phyloP scores from a whole-genome alignment of 2,329 filamentous ascomycete species.

The Claviceps sp. region DNA sequence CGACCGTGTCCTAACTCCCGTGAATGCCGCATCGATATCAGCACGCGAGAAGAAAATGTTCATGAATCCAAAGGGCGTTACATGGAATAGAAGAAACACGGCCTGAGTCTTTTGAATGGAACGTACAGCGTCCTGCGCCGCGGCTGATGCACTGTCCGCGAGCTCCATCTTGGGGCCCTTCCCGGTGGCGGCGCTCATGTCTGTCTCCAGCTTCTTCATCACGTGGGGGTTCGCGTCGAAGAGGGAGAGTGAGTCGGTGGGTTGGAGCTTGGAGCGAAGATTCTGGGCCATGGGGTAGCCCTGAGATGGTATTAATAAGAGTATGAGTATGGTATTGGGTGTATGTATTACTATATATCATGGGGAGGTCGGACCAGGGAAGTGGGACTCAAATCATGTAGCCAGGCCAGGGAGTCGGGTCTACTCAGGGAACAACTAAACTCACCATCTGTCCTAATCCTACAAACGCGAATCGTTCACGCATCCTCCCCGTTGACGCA shows the following conservation, averaged over 20 bases:
- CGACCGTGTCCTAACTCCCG: conserved; percentile 55
- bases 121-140: conserved; percentile 39
- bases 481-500: conserved; percentile 30
- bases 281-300: conserved; percentile 52
- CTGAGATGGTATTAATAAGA: conserved; percentile 17
- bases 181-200: conserved; percentile 29
- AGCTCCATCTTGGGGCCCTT: conserved; percentile 34
- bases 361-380: too few relatives aligned
- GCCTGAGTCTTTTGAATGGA: not conserved
- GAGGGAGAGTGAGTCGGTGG: conserved; percentile 36
- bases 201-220: conserved; percentile 31
- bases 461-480: conserved; percentile 45
- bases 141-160: conserved; percentile 31
- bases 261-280: conserved; percentile 40
- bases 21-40: too few relatives aligned
- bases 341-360: too few relatives aligned
- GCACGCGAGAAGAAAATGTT: not conserved
- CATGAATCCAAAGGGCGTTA: not conserved
- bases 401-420: too few relatives aligned
- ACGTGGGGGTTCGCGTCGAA: conserved; percentile 44
- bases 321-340: too few relatives aligned
- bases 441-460: conserved; percentile 49
- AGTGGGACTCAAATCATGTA: not conserved
- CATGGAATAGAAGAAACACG: not conserved
- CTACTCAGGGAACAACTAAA: not conserved